Conservation (phyloP, 2,329 filamentous ascomycete genomes). For the Erysiphe pulchra region DNA sequence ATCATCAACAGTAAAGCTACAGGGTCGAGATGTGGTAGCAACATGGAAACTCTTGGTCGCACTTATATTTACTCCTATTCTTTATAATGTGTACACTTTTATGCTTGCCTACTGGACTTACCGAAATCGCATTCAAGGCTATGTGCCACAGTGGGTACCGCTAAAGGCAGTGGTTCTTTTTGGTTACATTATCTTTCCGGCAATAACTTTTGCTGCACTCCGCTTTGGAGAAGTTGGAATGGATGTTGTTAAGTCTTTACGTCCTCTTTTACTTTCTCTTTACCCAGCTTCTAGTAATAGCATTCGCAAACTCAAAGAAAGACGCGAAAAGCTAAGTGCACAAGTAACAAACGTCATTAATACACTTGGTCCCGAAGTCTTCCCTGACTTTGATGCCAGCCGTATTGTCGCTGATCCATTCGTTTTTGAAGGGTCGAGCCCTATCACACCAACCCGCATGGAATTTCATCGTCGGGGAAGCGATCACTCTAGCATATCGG, state of each 20-base stretch:
- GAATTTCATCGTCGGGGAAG: constrained; percentile 19
- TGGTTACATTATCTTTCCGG: constrained; percentile 59
- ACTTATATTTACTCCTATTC: constrained; percentile 41
- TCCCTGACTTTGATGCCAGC: constrained; percentile 73
- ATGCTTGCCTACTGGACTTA: constrained; percentile 54
- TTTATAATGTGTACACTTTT: constrained; percentile 62
- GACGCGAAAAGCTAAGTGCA: constrained; percentile 46
- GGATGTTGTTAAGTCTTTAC: constrained; percentile 89
- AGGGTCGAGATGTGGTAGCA: constrained; percentile 71
- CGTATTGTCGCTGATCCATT: constrained; percentile 37
- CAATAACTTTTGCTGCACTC: constrained; percentile 76
- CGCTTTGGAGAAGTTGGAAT: constrained; percentile 95
- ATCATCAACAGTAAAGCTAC: constrained; percentile 68
- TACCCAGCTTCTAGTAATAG: constrained; percentile 66
- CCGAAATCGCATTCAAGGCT: constrained; percentile 59
- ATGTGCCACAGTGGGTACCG: constrained; percentile 54
- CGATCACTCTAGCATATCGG: constrained; percentile 18
- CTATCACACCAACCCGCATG: constrained; percentile 6
- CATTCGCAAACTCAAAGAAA: constrained; percentile 48
- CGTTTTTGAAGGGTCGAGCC: constrained; percentile 7
- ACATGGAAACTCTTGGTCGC: constrained; percentile 51
- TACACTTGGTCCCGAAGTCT: constrained; percentile 82
- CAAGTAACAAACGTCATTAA: constrained; percentile 87
- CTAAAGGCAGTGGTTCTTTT: constrained; percentile 51
- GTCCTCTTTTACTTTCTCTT: constrained; percentile 64